Evolutionary conservation across 805 yeast species (phyloP), one percentile per base, ranked within the genome.

Genomic region (Candida montana): DNA sequence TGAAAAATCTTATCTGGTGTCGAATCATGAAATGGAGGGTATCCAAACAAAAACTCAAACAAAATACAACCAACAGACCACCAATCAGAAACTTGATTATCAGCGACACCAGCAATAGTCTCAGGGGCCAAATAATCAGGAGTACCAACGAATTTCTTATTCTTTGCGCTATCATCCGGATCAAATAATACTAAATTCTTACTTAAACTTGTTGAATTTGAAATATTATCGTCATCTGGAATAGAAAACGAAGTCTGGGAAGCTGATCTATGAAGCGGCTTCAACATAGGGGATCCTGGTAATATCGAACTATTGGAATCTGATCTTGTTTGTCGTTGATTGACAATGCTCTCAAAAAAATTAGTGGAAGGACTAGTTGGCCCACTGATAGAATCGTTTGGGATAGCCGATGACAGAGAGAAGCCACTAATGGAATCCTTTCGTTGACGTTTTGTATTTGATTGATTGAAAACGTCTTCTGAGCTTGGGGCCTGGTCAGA

Each of bases 41-140:
- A 85, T 0, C 99, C 99, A 59, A 83, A 85, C 31, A 88, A 57
- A 57, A 93, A 83, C 63, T 93, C 99, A 67, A 91, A 93, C 42
- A 91, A 63, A 11, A 93, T 88, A 61, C 98, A 91, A 0, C 99
- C 99, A 27, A 91, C 76, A 2, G 98, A 87, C 99, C 99, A 93
- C 99, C 99, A 90, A 65, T 90, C 97, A n/a, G 91, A 48, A 21
- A 81, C 75, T 48, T 79, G 89, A 46, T 81, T 85, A 58, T 91
- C 96, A 0, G 85, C 83, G 2, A 73, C 69, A 31, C 97, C 98
- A 32, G 74, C 69, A 47, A 93, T 88, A 0, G 96, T 90, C 58
- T 93, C 99, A 0, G 99, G 99, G 0, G 99, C 95, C 31, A 95
- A 72, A 61, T 93, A 93, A 59, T 93, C 99, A 0, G 99, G 99